phyloP scores from a whole-genome alignment of 352 stramenopile species.

The Globisporangium emineosum region DNA sequence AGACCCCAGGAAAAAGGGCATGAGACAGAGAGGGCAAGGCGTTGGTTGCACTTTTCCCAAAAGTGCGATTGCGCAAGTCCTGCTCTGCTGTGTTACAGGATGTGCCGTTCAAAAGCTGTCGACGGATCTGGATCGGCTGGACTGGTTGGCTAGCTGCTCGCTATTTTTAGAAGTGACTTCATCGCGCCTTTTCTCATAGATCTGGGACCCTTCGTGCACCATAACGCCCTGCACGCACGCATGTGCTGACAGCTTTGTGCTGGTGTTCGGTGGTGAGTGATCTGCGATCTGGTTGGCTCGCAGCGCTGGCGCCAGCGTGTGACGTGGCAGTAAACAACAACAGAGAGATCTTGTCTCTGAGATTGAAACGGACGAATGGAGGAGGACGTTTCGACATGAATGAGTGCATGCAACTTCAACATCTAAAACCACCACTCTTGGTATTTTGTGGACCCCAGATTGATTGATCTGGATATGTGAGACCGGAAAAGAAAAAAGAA shows the following conservation, averaged over 20 bases:
- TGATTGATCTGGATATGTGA: not conserved
- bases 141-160: not conserved
- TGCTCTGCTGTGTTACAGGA: not conserved
- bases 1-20: not conserved
- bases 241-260: not conserved
- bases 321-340: slow-evolving; percentile 1
- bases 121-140: not conserved
- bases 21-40: slow-evolving; percentile 3
- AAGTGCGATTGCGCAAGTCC: not conserved
- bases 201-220: not conserved
- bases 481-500: not conserved
- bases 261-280: not conserved
- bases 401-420: slow-evolving; percentile 1
- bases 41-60: not conserved
- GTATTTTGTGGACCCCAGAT: not conserved
- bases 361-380: slow-evolving; percentile 1
- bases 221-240: not conserved
- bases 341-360: not conserved
- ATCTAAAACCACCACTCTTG: slow-evolving; percentile 9
- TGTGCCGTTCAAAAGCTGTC: not conserved
- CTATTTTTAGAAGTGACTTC: not conserved
- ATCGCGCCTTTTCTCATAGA: not conserved
- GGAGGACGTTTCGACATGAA: not conserved
- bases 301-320: not conserved
- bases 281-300: not conserved